Base-by-base conservation (phyloP, 2,329 filamentous ascomycete species). In the Graphiopsis chlorocephala region DNA sequence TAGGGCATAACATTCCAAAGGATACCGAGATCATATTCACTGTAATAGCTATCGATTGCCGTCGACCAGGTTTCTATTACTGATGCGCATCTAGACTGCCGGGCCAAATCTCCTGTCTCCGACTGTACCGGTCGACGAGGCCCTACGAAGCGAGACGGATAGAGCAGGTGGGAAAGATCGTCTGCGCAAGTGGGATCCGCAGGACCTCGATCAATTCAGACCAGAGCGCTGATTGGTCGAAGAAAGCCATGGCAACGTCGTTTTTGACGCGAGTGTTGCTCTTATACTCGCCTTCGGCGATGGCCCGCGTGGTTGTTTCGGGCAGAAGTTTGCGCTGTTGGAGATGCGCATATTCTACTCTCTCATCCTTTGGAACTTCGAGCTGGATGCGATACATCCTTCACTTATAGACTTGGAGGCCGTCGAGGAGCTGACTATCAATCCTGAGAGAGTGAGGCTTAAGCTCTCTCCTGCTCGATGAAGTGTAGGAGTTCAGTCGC, bases 301-400 rank as follows among this genome's bases (percentile, higher is more conserved):
- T 8, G 38, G 38, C n/a, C 38, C 38, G n/a, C 38, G 38, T 20
- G 38, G 38, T 7, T 45, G 38, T 45, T 45, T 45, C 38, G 38
- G 38, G 7, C 38, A 45, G 38, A 45, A 45, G 38, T 45, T 45
- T 45, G 38, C 38, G 12, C 3, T 45, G n/a, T 20, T 45, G 15
- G 70, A 76, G 50, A 48, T 76, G 60, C 66, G 68, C 31, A 61
- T 75, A 23, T 55, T 72, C 38, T 56, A 76, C 25, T 66, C 69
- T 7, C 53, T 76, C 14, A 63, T 76, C 3, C 5, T 77, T 15
- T 75, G 72, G 75, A 67, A 70, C 20, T 75, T 76, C 50, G 69
- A 75, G 56, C 48, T 76, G 1, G n/a, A 20, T 20, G n/a, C 10
- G n/a, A 23, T 45, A 45, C 38, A 45, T 3, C n/a, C 38, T 45